These are phyloP conservation scores for Wakefieldia striispora DNA, from an alignment of 768 basidiomycete genomes.

Conservation along the genomic window DNA sequence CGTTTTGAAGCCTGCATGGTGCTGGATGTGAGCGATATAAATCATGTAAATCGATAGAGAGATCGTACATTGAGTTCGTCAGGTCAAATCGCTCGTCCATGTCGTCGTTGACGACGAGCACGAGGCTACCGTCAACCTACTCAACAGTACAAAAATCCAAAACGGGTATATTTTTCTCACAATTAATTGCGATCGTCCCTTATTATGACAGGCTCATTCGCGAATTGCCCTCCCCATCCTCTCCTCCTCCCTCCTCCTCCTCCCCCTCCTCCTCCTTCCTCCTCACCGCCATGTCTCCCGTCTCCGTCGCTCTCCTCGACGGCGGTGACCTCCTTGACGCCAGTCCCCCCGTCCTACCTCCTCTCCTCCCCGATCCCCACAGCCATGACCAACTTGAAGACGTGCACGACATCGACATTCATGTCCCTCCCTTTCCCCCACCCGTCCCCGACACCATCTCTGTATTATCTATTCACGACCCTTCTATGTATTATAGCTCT, in stretches of 20 bases:
- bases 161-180: slow-evolving; percentile 25
- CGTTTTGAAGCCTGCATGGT: slow-evolving; percentile 20
- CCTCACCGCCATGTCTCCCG: slow-evolving; percentile 21
- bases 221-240: slow-evolving; percentile 17
- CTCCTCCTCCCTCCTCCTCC: slow-evolving; percentile 2
- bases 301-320: slow-evolving; percentile 17
- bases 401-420: slow-evolving; percentile 34
- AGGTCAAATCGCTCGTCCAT: slow-evolving; percentile 26
- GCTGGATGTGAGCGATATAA: slow-evolving; percentile 19
- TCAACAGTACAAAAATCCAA: not conserved
- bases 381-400: slow-evolving; percentile 28
- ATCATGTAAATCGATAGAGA: slow-evolving; percentile 2
- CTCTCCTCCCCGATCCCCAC: slow-evolving; percentile 23
- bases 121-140: slow-evolving; percentile 11
- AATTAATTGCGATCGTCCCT: slow-evolving; percentile 28
- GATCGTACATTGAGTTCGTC: slow-evolving; percentile 23
- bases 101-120: slow-evolving; percentile 25
- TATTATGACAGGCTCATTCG: slow-evolving; percentile 31
- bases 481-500: slow-evolving; percentile 32
- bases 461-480: slow-evolving; percentile 36
- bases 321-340: slow-evolving; percentile 21
- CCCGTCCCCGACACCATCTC: slow-evolving; percentile 18
- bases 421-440: slow-evolving; percentile 20
- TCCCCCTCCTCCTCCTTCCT: not conserved
- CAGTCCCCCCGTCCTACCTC: slow-evolving; percentile 7